Base-by-base conservation (phyloP, 1,284 basidiomycete genomes). In the Pascua guehoae region DNA sequence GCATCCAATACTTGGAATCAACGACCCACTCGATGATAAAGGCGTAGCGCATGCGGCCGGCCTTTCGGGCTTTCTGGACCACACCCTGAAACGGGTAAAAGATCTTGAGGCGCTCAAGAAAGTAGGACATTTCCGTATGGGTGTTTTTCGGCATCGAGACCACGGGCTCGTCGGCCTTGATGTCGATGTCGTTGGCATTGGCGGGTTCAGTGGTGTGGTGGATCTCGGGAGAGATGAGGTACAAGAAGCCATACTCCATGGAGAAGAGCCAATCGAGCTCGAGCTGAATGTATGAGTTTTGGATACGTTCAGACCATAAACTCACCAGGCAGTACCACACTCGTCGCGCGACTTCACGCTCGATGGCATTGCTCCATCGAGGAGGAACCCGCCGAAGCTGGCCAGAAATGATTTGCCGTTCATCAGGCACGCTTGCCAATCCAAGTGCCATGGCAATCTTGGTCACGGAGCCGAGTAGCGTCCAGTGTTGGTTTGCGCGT, bases 231-330 rank as follows among this genome's bases (percentile, higher is more conserved):
- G 58, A 58, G 50, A 66, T 65, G 38, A 61, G 58, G 41, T 64
- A 65, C 47, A 64, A 51, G 53, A 65, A 65, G 5, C 62, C 61
- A 18, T 66, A 62, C 48, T 66, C 65, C 47, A 65, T 65, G 7
- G 63, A 59, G 24, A 66, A 66, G 5, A 64, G 60, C 58, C 61
- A 61, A 51, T 66, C 65, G n/a, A 66, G 58, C 49, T 66, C 65
- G 12, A 62, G 57, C 24, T 32, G 24, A 3, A 32, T n/a, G 24
- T 32, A 32, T 32, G 24, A 32, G 24, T 32, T 7, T 32, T 32
- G 24, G 24, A 32, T 3, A 32, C 7, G 4, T 4, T 4, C 4
- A 32, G 7, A 3, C 24, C 7, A 7, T 32, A 32, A 32, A 32
- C 24, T 32, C 24, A 32, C 24, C 9, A 66, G 51, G 18, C 59